Percentiles rank a stretch among this genome's conserved stretches.
These are phyloP conservation scores for Phialophora tarda DNA, from an alignment of 2,329 filamentous ascomycete genomes.

Conservation along the genomic window DNA sequence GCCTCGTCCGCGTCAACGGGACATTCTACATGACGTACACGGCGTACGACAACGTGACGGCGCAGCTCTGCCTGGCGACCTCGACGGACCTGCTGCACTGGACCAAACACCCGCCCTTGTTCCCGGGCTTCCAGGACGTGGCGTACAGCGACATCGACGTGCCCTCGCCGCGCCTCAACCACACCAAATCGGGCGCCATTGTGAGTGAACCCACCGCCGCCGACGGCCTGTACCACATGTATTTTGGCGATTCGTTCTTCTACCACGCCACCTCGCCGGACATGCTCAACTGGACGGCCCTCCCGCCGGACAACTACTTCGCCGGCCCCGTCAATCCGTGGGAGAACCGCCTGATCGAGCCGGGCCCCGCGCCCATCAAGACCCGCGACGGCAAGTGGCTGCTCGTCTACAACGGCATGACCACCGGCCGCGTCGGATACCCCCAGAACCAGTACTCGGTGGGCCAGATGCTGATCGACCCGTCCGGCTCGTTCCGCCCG, in stretches of 20 bases:
- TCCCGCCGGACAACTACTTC: conserved; percentile 38
- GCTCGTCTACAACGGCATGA: conserved; percentile 38
- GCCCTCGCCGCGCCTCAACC: conserved; percentile 11
- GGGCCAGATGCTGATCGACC: conserved; percentile 46
- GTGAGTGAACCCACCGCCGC: conserved; percentile 41
- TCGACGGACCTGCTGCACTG: conserved; percentile 47
- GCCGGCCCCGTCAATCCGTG: conserved; percentile 42
- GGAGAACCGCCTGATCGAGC: conserved; percentile 46
- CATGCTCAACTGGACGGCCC: conserved; percentile 43
- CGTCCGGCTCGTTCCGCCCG: conserved; percentile 30
- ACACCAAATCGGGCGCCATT: conserved; percentile 35
- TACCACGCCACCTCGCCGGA: conserved; percentile 43
- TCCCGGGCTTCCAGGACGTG: conserved; percentile 29
- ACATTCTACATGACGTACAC: conserved; percentile 50
- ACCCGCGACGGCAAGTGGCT: conserved; percentile 46
- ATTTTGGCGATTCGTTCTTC: conserved; percentile 45
- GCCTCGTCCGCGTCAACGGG: conserved; percentile 46
- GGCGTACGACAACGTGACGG: conserved; percentile 42
- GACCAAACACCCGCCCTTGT: conserved; percentile 41
- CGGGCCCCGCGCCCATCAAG: conserved; percentile 44
- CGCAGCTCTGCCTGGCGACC: conserved; percentile 47
- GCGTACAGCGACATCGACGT: conserved; percentile 19
- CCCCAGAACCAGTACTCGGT: conserved; percentile 42
- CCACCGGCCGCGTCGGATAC: conserved; percentile 41
- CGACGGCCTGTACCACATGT: conserved; percentile 46